Percentiles rank a stretch among this genome's conserved stretches.
phyloP scores from a whole-genome alignment of 1,284 basidiomycete species.

The Cystobasidium pallidum region DNA sequence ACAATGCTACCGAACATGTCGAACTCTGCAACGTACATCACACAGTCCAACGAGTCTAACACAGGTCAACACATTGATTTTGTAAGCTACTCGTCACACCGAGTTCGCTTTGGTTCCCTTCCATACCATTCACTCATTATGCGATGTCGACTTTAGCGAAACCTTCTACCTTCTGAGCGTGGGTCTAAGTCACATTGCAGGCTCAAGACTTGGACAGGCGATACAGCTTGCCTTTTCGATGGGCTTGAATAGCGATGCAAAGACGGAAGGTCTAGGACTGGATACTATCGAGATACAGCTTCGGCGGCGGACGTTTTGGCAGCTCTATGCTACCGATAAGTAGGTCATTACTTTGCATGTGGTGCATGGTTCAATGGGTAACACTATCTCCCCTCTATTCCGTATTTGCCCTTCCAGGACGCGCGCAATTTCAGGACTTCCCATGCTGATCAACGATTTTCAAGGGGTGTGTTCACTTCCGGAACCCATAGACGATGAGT shows the following conservation, averaged over 20 bases:
- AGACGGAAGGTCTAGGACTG: slow-evolving; percentile 54
- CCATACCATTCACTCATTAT: background rate
- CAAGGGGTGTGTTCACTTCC: slow-evolving; percentile 57
- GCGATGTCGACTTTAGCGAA: slow-evolving; percentile 52
- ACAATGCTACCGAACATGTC: slow-evolving; percentile 56
- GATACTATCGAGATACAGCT: slow-evolving; percentile 57
- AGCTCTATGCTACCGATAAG: slow-evolving; percentile 57
- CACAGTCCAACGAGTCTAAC: slow-evolving; percentile 55
- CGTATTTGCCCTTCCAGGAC: slow-evolving; percentile 50
- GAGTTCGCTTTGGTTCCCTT: background rate
- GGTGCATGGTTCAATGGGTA: too few species aligned
- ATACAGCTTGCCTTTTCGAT: slow-evolving; percentile 57
- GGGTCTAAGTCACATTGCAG: slow-evolving; percentile 56
- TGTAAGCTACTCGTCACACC: slow-evolving; percentile 50
- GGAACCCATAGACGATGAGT: slow-evolving; percentile 57
- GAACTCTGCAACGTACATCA: slow-evolving; percentile 55
- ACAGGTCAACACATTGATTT: slow-evolving; percentile 57
- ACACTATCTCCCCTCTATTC: too few species aligned
- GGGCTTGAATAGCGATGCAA: slow-evolving; percentile 56
- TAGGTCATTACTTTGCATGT: slow-evolving; percentile 44
- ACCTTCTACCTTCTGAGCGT: slow-evolving; percentile 57
- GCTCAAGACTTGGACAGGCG: slow-evolving; percentile 56
- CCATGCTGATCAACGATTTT: slow-evolving; percentile 58
- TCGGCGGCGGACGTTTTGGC: slow-evolving; percentile 57
- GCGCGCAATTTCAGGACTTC: slow-evolving; percentile 56